A percentile compares a stretch with the other conserved stretches of the same genome.
Evolutionary conservation across 2,329 filamentous ascomycete genomes (phyloP).

Genomic region (Phyllosticta ampelicida): DNA sequence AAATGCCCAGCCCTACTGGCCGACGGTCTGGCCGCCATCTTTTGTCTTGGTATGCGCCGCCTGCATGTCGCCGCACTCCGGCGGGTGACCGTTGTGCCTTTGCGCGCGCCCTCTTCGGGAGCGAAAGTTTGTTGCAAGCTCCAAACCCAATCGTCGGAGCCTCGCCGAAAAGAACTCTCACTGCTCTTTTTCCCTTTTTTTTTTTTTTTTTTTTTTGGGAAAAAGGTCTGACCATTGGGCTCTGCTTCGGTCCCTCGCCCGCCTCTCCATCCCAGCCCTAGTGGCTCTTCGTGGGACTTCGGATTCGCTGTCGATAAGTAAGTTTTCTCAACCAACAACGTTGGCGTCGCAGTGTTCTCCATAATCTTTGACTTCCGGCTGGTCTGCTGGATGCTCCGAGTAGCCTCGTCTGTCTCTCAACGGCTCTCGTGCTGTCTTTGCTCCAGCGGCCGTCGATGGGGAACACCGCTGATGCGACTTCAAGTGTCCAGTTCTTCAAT

Average conservation of each 20-base stretch:
- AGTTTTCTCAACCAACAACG: background rate
- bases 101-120: background rate
- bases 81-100: background rate
- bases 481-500: background rate
- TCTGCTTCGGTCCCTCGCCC: background rate
- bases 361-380: background rate
- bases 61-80: background rate
- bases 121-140: background rate
- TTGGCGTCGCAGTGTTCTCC: background rate
- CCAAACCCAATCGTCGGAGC: background rate
- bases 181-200: background rate
- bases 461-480: background rate
- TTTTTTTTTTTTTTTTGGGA: background rate
- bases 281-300: background rate
- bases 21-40: background rate
- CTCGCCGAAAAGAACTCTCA: background rate
- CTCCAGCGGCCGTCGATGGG: background rate
- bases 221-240: background rate
- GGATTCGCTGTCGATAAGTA: background rate
- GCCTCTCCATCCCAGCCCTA: background rate
- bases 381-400: background rate
- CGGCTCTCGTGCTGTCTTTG: background rate
- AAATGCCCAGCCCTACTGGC: background rate
- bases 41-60: background rate
- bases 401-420: background rate